Conservation (phyloP, 257 asterid genomes). For the Voacanga thouarsii region DNA sequence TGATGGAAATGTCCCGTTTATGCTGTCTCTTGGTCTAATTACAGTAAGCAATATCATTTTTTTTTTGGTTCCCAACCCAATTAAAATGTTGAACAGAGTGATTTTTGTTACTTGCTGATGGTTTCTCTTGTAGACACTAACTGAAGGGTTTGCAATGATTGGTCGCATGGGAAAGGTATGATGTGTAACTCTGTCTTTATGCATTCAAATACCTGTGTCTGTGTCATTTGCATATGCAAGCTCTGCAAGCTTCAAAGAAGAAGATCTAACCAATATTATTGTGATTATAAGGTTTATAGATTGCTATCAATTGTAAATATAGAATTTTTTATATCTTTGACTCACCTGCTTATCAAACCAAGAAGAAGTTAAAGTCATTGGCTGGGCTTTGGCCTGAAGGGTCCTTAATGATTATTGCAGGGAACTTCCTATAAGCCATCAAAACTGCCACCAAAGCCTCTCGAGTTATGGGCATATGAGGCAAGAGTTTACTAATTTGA, state of each 20-base stretch:
- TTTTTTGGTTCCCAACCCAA: neutral
- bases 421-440: constrained; percentile 68
- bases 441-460: constrained; percentile 81
- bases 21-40: constrained; percentile 55
- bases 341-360: constrained; percentile 2
- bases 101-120: constrained; percentile 17
- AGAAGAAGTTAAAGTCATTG: neutral
- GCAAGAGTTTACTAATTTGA: constrained; percentile 35
- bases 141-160: constrained; percentile 90
- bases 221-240: neutral
- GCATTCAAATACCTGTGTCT: neutral
- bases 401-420: constrained; percentile 32
- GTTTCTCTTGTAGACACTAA: constrained; percentile 49
- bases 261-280: neutral
- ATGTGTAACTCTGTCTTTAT: constrained; percentile 1
- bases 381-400: neutral
- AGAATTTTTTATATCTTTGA: neutral
- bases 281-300: neutral
- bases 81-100: constrained; percentile 6
- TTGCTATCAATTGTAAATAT: neutral
- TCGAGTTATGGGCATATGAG: constrained; percentile 94
- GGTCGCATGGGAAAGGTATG: constrained; percentile 89
- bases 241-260: neutral
- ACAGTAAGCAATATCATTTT: constrained; percentile 53
- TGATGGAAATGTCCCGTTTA: constrained; percentile 53